These are phyloP conservation scores for Grigorovia jiainica DNA, from an alignment of 805 yeast genomes.

Conservation along the genomic window DNA sequence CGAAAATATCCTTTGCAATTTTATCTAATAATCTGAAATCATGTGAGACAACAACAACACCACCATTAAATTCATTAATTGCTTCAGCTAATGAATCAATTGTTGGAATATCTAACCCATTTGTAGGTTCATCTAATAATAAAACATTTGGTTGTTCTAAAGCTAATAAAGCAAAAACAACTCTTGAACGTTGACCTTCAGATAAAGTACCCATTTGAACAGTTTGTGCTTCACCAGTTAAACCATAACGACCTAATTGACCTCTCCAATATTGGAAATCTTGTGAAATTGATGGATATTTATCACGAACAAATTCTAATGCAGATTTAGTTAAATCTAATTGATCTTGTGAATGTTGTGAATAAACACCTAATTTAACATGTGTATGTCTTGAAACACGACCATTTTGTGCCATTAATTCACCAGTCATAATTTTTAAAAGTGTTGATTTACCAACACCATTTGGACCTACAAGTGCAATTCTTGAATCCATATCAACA, in stretches of 20 bases:
- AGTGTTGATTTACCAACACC: conserved; percentile 98
- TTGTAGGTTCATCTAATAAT: conserved; percentile 97
- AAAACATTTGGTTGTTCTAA: conserved; percentile 91
- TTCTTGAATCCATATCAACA: conserved; percentile 98
- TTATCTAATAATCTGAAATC: conserved; percentile 96
- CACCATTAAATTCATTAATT: conserved; percentile 89
- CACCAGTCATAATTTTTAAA: conserved; percentile 95
- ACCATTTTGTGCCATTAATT: conserved; percentile 79
- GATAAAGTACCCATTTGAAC: conserved; percentile 97
- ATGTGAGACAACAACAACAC: conserved; percentile 97
- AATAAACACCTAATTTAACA: conserved; percentile 95
- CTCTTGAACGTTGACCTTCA: conserved; percentile 99
- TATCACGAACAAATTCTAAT: conserved; percentile 92
- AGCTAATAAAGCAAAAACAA: conserved; percentile 92
- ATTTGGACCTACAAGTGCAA: conserved; percentile 96
- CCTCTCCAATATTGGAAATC: conserved; percentile 99
- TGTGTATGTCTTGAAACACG: conserved; percentile 96
- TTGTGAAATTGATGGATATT: conserved; percentile 81
- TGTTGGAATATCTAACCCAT: conserved; percentile 97
- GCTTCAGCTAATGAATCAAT: conserved; percentile 97
- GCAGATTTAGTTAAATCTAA: conserved; percentile 92
- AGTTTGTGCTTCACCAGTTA: conserved; percentile 98
- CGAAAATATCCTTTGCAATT: conserved; percentile 94
- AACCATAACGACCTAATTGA: conserved; percentile 95
- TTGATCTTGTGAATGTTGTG: conserved; percentile 98